phyloP scores from a whole-genome alignment of 2,329 filamentous ascomycete genomes.

The Sclerotinia spermophila region DNA sequence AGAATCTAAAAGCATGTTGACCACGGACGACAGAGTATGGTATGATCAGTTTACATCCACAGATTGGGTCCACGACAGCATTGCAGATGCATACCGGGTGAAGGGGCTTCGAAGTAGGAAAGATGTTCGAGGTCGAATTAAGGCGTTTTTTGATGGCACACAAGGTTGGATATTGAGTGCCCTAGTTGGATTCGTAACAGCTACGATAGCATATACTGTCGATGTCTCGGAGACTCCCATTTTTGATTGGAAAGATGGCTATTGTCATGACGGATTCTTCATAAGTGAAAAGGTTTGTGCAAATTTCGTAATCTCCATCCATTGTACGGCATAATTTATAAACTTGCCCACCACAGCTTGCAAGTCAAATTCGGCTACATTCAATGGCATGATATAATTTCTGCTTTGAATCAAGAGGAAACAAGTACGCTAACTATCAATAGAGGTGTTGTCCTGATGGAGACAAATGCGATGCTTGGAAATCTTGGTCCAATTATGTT shows the following conservation, averaged over 20 bases:
- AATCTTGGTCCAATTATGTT: conserved; percentile 53
- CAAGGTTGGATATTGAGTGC: conserved; percentile 95
- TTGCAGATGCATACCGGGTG: conserved; percentile 86
- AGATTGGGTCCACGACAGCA: conserved; percentile 97
- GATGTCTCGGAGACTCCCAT: conserved; percentile 81
- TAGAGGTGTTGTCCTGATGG: conserved; percentile 55
- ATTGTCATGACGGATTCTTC: conserved; percentile 71
- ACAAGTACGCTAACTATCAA: conserved; percentile 24
- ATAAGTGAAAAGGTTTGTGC: conserved; percentile 61
- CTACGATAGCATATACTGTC: conserved; percentile 80
- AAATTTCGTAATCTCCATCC: background rate
- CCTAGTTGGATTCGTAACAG: conserved; percentile 81
- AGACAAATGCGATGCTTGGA: conserved; percentile 56
- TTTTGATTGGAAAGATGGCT: conserved; percentile 90
- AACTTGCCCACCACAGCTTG: background rate
- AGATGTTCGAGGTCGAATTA: conserved; percentile 77
- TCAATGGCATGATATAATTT: too few species aligned
- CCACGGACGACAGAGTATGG: conserved; percentile 86
- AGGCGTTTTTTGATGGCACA: conserved; percentile 75
- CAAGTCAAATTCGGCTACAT: background rate
- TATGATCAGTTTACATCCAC: conserved; percentile 98
- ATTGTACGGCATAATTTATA: background rate
- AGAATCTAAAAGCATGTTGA: conserved; percentile 63
- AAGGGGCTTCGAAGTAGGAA: conserved; percentile 77
- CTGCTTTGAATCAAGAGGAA: background rate